Conservation (phyloP, 2,329 filamentous ascomycete species). For the Claviceps humidiphila region DNA sequence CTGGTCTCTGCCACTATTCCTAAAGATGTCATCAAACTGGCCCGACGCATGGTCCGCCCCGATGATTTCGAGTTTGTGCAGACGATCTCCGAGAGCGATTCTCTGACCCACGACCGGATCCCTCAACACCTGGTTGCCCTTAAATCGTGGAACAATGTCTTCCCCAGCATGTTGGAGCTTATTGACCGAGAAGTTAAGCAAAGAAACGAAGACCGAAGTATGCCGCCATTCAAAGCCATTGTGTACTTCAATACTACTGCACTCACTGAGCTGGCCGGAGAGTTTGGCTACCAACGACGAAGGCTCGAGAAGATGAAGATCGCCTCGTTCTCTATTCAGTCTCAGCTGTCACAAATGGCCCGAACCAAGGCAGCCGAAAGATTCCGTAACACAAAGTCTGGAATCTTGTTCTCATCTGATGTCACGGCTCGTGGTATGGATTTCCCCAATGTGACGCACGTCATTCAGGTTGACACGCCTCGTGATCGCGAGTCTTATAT, state of each 20-base stretch:
- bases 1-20: conserved; percentile 94
- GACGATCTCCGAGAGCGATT: conserved; percentile 71
- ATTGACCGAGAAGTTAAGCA: conserved; percentile 43
- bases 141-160: conserved; percentile 57
- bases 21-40: conserved; percentile 65
- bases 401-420: conserved; percentile 63
- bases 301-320: conserved; percentile 24
- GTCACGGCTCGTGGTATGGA: conserved; percentile 76
- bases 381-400: conserved; percentile 54
- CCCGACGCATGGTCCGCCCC: conserved; percentile 63
- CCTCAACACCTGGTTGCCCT: conserved; percentile 64
- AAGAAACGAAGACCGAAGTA: conserved; percentile 20
- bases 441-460: conserved; percentile 68
- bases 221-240: conserved; percentile 81
- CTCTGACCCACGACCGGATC: conserved; percentile 71
- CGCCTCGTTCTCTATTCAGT: conserved; percentile 54
- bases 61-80: conserved; percentile 77
- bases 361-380: conserved; percentile 57
- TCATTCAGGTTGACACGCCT: conserved; percentile 58
- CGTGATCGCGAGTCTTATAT: conserved; percentile 58
- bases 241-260: conserved; percentile 76
- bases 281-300: conserved; percentile 31
- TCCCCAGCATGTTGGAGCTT: conserved; percentile 68
- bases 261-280: conserved; percentile 51
- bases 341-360: conserved; percentile 54